Conservation (phyloP, 2,329 filamentous ascomycete genomes). For the Lecanicillium sp. region DNA sequence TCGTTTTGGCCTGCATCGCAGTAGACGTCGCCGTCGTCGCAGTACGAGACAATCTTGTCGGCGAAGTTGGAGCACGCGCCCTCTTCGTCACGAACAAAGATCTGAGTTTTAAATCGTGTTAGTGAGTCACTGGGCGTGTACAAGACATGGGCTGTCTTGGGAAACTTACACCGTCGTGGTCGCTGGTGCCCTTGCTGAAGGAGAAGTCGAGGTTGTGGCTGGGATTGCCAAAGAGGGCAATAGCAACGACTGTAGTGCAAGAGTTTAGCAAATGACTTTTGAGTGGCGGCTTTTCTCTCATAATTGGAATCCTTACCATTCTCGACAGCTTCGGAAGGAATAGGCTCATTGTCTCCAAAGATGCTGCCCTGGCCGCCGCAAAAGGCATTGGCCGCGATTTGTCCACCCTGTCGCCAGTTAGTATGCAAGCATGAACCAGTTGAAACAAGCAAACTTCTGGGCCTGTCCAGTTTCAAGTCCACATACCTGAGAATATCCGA, state of each 20-base stretch:
- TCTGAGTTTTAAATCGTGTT: conserved; percentile 14
- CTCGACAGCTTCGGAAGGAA: conserved; percentile 20
- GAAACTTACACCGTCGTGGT: conserved; percentile 26
- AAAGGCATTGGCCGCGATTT: conserved; percentile 27
- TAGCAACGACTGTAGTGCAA: conserved; percentile 25
- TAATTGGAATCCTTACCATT: conserved; percentile 19
- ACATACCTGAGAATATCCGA: conserved; percentile 33
- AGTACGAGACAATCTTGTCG: conserved; percentile 29
- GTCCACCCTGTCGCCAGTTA: conserved; percentile 23
- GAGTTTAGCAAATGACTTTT: conserved; percentile 7
- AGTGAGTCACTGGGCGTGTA: not conserved
- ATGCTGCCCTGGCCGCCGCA: conserved; percentile 24
- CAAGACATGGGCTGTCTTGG: too few relatives aligned
- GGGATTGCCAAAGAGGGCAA: conserved; percentile 33
- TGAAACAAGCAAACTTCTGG: too few relatives aligned
- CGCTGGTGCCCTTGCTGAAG: conserved; percentile 29
- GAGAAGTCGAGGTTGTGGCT: conserved; percentile 25
- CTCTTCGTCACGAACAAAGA: conserved; percentile 27
- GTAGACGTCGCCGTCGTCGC: conserved; percentile 32
- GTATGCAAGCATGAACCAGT: too few relatives aligned
- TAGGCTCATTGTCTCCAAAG: conserved; percentile 18
- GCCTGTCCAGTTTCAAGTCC: too few relatives aligned
- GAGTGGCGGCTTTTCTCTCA: too few relatives aligned
- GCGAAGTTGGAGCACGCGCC: conserved; percentile 26
- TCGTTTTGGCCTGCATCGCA: conserved; percentile 24